Conservation (phyloP, 1,284 basidiomycete species). For the Erythrobasidium hasegawianum region DNA sequence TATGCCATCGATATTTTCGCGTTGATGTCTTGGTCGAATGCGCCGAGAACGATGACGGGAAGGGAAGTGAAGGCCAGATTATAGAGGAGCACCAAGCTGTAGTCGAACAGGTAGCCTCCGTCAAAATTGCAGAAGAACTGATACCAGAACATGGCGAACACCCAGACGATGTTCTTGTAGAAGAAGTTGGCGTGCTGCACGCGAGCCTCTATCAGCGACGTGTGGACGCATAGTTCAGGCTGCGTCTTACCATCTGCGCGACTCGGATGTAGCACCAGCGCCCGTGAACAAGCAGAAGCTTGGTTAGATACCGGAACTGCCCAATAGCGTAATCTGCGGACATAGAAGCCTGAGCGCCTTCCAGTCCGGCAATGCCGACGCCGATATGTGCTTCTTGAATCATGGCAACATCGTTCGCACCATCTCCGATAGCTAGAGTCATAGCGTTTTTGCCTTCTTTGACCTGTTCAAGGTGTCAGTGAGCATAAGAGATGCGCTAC, state of each 20-base stretch:
- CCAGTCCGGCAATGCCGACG: constrained; percentile 86
- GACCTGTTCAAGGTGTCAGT: constrained; percentile 48
- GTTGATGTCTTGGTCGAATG: constrained; percentile 94
- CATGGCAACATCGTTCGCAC: constrained; percentile 94
- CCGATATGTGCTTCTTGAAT: constrained; percentile 98
- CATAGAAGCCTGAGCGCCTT: constrained; percentile 98
- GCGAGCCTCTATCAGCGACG: background rate
- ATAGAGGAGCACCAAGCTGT: constrained; percentile 85
- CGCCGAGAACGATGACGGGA: constrained; percentile 85
- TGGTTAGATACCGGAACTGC: constrained; percentile 88
- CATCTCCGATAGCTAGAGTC: constrained; percentile 95
- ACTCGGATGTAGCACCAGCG: constrained; percentile 94
- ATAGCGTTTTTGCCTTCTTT: constrained; percentile 93
- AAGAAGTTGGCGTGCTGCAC: constrained; percentile 92
- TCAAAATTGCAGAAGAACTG: constrained; percentile 86
- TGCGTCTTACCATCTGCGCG: constrained; percentile 52
- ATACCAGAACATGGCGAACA: constrained; percentile 90
- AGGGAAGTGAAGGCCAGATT: constrained; percentile 91
- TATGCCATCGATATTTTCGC: constrained; percentile 83
- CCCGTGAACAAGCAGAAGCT: constrained; percentile 88
- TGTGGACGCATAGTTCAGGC: background rate
- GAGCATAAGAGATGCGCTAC: constrained; percentile 52
- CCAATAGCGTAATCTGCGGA: constrained; percentile 97
- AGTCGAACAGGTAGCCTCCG: constrained; percentile 91
- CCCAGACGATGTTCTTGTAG: constrained; percentile 94